Evolutionary conservation across 306 rosid genomes (phyloP), one percentile per base, ranked within the genome.

Genomic region (Corylus heterophylla): DNA sequence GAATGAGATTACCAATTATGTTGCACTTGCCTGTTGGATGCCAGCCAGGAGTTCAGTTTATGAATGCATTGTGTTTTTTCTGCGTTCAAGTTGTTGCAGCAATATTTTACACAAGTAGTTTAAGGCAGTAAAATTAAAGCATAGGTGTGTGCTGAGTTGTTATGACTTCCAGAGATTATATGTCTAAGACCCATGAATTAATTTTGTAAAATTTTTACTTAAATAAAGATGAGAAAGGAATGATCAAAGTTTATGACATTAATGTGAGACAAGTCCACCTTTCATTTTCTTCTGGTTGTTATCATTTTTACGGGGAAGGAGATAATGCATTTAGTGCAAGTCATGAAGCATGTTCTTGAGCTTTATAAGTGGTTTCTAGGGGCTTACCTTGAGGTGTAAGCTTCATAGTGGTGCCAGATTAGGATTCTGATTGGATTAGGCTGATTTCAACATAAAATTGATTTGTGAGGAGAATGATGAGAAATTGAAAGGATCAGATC

Each of bases 31-130:
- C 20, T 6, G 13, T 61, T 73, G 82, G 78, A 62, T 79, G n/a
- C 76, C 45, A 70, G 25, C 73, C 20, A 45, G 62, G 70, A 78
- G n/a, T 78, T 78, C 68, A 51, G 50, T 78, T 78, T 71, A 66
- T 59, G 29, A 27, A 78, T 45, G 37, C 1, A n/a, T 78, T 66
- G 61, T 18, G 29, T 58, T 56, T 70, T 70, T 31, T 71, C 22
- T 47, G 51, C n/a, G 31, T 51, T 48, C 50, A 39, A 16, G 59
- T 64, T 70, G 31, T 29, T 3, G 13, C 66, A 6, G 5, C 25
- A 4, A 9, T 59, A 25, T 59, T 49, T 49, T 55, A 2, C 66
- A 25, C 16, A 35, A 10, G 18, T 73, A 31, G 76, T 73, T 80
- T 42, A 16, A 52, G 35, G 58, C 58, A 31, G 39, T 48, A 27